Percentiles rank a stretch among this genome's conserved stretches.
Conservation (phyloP, 257 asterid genomes). For the Nicotiana undulata region DNA sequence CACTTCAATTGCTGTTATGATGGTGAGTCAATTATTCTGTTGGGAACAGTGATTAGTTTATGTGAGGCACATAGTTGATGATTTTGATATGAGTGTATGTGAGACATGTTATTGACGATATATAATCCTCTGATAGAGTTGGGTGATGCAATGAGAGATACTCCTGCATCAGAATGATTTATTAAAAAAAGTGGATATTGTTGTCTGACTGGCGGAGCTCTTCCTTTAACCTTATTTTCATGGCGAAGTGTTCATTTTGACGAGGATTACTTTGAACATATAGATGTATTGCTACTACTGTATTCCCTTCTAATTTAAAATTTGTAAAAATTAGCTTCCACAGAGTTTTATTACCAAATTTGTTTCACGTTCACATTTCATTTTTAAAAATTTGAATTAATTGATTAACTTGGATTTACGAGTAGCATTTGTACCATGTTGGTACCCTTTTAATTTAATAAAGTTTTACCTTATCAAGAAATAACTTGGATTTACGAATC, state of each 20-base stretch:
- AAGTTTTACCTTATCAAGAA: too few relatives aligned
- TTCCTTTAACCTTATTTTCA: neutral
- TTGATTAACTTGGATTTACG: neutral
- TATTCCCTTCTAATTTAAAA: neutral
- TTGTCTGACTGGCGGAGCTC: neutral
- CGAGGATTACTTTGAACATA: neutral
- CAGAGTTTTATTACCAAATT: neutral
- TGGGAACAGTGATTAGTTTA: neutral
- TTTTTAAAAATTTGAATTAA: neutral
- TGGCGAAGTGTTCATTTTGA: neutral
- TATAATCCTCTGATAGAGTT: neutral
- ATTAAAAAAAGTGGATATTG: neutral
- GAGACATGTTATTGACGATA: neutral
- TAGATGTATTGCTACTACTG: neutral
- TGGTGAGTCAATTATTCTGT: neutral
- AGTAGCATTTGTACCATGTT: too few relatives aligned
- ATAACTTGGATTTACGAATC: neutral
- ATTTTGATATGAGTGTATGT: neutral
- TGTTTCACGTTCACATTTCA: neutral
- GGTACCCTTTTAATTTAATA: too few relatives aligned
- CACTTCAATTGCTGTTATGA: neutral
- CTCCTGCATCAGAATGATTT: neutral
- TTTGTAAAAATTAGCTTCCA: neutral
- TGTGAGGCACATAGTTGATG: neutral
- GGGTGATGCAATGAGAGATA: neutral